A percentile compares a stretch with the other conserved stretches of the same genome.
phyloP scores from a whole-genome alignment of 2,329 filamentous ascomycete species.

The Emmonsiellopsis sp. region DNA sequence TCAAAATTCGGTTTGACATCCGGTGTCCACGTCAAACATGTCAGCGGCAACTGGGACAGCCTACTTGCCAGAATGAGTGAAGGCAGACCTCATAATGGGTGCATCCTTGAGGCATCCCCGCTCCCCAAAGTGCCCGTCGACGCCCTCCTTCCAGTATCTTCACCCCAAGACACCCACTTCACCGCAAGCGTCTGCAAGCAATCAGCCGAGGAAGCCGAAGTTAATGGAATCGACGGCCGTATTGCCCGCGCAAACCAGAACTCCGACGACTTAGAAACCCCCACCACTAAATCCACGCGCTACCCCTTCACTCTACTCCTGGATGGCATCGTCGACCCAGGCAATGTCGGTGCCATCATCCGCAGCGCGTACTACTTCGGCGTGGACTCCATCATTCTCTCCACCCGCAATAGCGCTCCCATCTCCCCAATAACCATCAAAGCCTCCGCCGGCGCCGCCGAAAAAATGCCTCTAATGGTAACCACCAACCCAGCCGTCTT shows the following conservation, averaged over 20 bases:
- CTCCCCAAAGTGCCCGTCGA: constrained; percentile 62
- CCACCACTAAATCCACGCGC: constrained; percentile 11
- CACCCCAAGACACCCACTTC: constrained; percentile 43
- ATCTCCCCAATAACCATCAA: constrained; percentile 74
- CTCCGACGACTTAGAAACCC: background rate
- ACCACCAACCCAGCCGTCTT: constrained; percentile 61
- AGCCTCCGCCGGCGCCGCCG: constrained; percentile 77
- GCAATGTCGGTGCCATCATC: constrained; percentile 82
- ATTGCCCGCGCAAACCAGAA: constrained; percentile 31
- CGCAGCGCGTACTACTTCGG: constrained; percentile 87
- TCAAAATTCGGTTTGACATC: constrained; percentile 30
- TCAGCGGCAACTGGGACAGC: constrained; percentile 53
- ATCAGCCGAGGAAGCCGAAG: constrained; percentile 58
- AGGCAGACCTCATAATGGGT: constrained; percentile 80
- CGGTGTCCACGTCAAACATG: constrained; percentile 47
- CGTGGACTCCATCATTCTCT: constrained; percentile 70
- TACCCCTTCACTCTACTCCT: constrained; percentile 36
- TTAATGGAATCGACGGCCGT: constrained; percentile 58
- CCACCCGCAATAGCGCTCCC: constrained; percentile 61
- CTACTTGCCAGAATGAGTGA: constrained; percentile 75
- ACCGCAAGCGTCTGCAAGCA: constrained; percentile 55
- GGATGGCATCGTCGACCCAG: constrained; percentile 59
- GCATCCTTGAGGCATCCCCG: constrained; percentile 76
- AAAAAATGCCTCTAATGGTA: constrained; percentile 65
- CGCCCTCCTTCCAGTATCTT: constrained; percentile 44